Conservation (phyloP, 352 stramenopile genomes). For the Globisporangium viniferum region DNA sequence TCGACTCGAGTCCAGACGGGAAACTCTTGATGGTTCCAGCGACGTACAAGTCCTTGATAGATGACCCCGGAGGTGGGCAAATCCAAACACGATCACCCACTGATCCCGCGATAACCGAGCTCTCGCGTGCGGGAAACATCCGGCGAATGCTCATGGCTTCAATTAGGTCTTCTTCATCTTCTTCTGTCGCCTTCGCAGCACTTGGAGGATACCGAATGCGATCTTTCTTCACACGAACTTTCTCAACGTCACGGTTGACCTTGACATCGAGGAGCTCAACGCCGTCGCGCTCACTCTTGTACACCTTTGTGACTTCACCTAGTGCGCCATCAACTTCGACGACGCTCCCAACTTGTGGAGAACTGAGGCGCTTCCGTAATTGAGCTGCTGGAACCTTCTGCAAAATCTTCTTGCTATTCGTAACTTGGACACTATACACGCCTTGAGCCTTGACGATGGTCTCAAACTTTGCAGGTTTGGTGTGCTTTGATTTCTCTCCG, state of each 20-base stretch:
- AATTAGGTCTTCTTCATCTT: slow-evolving; percentile 31
- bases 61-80: slow-evolving; percentile 25
- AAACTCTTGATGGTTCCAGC: slow-evolving; percentile 65
- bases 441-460: slow-evolving; percentile 14
- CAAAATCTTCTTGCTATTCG: slow-evolving; percentile 33
- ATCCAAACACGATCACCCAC: slow-evolving; percentile 74
- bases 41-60: slow-evolving; percentile 39
- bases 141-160: slow-evolving; percentile 73
- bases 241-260: slow-evolving; percentile 44
- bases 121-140: slow-evolving; percentile 62
- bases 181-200: slow-evolving; percentile 1
- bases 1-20: slow-evolving; percentile 45
- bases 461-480: slow-evolving; percentile 14
- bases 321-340: slow-evolving; percentile 64
- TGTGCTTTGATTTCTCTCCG: not conserved
- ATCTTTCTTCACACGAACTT: slow-evolving; percentile 48
- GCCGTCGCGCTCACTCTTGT: slow-evolving; percentile 19
- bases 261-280: slow-evolving; percentile 45
- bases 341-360: slow-evolving; percentile 65
- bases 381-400: slow-evolving; percentile 41
- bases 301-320: slow-evolving; percentile 55
- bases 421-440: slow-evolving; percentile 42
- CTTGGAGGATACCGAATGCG: slow-evolving; percentile 48
- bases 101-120: slow-evolving; percentile 41
- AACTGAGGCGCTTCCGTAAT: slow-evolving; percentile 31